A percentile compares a stretch with the other conserved stretches of the same genome.
phyloP scores from a whole-genome alignment of 1,139 yeast genomes.

The Kodamaea alishanica region DNA sequence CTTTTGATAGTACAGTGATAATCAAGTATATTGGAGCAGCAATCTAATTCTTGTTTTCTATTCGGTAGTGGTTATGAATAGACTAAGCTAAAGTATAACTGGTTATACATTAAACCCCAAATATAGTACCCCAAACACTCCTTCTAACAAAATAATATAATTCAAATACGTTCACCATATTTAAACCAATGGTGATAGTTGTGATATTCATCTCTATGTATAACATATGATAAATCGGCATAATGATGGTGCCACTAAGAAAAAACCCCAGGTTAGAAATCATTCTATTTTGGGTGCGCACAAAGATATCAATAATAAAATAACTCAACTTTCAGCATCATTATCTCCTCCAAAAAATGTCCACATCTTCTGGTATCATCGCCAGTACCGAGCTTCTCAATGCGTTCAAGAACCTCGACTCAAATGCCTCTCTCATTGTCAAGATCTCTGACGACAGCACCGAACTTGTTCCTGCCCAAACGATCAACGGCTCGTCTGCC shows the following conservation, averaged over 20 bases:
- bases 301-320: neutral
- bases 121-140: no score
- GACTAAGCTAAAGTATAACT: no score
- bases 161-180: no score
- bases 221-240: neutral
- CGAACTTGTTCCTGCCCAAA: slow-evolving; percentile 39
- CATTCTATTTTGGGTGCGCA: no score
- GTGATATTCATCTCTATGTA: slow-evolving; percentile 6
- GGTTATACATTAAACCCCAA: no score
- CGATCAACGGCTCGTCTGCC: slow-evolving; percentile 12
- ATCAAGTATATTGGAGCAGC: no score
- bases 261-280: neutral
- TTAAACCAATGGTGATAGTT: no score
- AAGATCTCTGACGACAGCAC: slow-evolving; percentile 46
- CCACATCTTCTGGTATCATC: slow-evolving; percentile 68
- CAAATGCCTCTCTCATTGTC: slow-evolving; percentile 30
- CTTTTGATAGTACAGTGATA: no score
- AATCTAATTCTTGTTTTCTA: no score
- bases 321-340: neutral
- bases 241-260: neutral
- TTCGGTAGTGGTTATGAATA: no score
- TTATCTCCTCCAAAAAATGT: slow-evolving; percentile 37
- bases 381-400: slow-evolving; percentile 45
- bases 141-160: no score
- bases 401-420: slow-evolving; percentile 23